Evolutionary conservation across 371 early-diverging fungal species (phyloP), one percentile per base, ranked within the genome.

Genomic region (Apophysomyces ossiformis): DNA sequence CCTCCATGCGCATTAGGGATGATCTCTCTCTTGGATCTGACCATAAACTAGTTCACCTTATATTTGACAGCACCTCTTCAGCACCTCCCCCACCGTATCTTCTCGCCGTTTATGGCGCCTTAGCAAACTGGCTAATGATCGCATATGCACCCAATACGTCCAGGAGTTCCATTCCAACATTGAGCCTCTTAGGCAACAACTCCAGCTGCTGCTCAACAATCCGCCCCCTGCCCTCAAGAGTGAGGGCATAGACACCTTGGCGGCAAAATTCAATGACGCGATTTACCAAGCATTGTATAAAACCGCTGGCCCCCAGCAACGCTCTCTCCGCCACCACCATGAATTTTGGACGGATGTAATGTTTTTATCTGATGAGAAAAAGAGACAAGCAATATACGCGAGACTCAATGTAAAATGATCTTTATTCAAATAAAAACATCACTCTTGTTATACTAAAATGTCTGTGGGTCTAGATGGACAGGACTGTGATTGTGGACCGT

Each of bases 21-120:
- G 62, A 67, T 26, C 61, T 61, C 7, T 67, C 62, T 7, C 45
- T 67, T 8, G 67, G 37, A 1, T 67, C 67, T 4, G 57, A 67
- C 21, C 58, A 67, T 60, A 61, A 62, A 26, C 35, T 67, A 3
- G 7, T 67, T 0, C 41, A 61, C 18, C 39, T 57, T n/a, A 61
- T 36, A 4, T 67, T 56, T 21, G 26, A 21, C 26, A n/a, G 26
- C 16, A 39, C 21, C 16, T 0, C 15, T 26, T 3, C 37, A 35
- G 35, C 43, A 38, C 5, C 45, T 37, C 0, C 5, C 45, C 57
- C 0, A 44, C 47, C 15, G 13, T 41, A 13, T 41, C 7, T 8
- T 11, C 44, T 2, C 21, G 7, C 41, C 26, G 4, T 9, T 5
- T 44, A 56, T 8, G 38, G 4, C 46, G 37, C 7, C 6, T 60